Conservation (phyloP, 495 filamentous ascomycete species). For the Pseudevernia furfuracea region DNA sequence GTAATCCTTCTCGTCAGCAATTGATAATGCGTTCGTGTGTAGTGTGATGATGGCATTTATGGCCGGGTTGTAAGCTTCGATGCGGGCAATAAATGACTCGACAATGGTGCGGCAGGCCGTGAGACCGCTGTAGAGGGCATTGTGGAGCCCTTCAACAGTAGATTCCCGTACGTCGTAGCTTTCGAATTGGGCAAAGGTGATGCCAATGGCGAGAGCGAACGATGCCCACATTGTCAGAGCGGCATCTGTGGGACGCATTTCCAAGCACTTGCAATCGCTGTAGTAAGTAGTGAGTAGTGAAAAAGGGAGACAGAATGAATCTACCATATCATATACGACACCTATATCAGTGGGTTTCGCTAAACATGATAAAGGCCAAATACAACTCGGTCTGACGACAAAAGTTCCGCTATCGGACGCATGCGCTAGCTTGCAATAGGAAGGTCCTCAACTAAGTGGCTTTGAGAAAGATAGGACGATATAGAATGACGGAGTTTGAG, state of each 20-base stretch:
- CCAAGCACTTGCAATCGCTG: too few species aligned
- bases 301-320: background rate
- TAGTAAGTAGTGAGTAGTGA: too few species aligned
- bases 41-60: slow-evolving; percentile 52
- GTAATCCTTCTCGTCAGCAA: slow-evolving; percentile 43
- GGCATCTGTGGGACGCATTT: background rate
- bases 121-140: slow-evolving; percentile 40
- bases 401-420: background rate
- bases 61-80: slow-evolving; percentile 46
- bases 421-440: background rate
- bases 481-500: background rate
- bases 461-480: background rate
- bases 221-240: background rate
- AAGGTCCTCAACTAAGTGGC: background rate
- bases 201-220: background rate
- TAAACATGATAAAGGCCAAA: background rate
- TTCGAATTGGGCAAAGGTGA: slow-evolving; percentile 2
- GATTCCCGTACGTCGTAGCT: slow-evolving; percentile 43
- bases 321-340: too few species aligned
- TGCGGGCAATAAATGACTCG: slow-evolving; percentile 47
- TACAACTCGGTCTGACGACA: background rate
- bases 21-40: slow-evolving; percentile 41
- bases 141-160: slow-evolving; percentile 47
- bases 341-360: background rate
- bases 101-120: slow-evolving; percentile 47